Evolutionary conservation across 352 stramenopile species (phyloP).

Genomic region (Pythium rishiriense): DNA sequence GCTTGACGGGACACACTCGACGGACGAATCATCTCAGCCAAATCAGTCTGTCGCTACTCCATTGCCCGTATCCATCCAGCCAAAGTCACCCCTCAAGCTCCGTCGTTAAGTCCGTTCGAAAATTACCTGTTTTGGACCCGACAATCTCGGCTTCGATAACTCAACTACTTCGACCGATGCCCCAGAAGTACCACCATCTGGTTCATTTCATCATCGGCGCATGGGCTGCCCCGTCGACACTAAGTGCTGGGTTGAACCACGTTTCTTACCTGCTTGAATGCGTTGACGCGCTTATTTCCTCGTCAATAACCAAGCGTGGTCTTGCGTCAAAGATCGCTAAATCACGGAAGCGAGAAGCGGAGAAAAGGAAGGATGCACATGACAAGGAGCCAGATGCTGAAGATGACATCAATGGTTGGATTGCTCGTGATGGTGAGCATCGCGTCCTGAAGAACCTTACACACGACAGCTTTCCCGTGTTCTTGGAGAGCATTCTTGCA

Average conservation of each 20-base stretch:
- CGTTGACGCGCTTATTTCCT: conserved; percentile 12
- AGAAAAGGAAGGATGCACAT: not conserved
- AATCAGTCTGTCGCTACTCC: conserved; percentile 59
- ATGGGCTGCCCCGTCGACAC: conserved; percentile 44
- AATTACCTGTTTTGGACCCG: conserved; percentile 11
- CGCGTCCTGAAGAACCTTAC: conserved; percentile 65
- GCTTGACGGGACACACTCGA: conserved; percentile 44
- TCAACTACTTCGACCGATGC: conserved; percentile 7
- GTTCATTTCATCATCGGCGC: conserved; percentile 57
- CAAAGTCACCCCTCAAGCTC: not conserved
- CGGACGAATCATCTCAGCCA: conserved; percentile 45
- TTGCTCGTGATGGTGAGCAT: conserved; percentile 54
- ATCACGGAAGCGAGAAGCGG: not conserved
- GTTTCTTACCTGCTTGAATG: conserved; percentile 40
- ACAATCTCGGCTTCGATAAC: not conserved
- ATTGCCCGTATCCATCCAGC: conserved; percentile 47
- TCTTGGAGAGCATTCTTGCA: conserved; percentile 55
- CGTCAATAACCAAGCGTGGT: not conserved
- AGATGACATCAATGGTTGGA: conserved; percentile 29
- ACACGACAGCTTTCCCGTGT: conserved; percentile 57
- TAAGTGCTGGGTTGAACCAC: conserved; percentile 32
- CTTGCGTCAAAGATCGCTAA: not conserved
- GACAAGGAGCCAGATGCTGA: conserved; percentile 36
- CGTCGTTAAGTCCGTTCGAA: conserved; percentile 7
- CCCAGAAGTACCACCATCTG: conserved; percentile 33